Percentiles rank a stretch among this genome's conserved stretches.
Evolutionary conservation across 2,329 filamentous ascomycete genomes (phyloP).

Genomic region (Coleophoma cylindrospora): DNA sequence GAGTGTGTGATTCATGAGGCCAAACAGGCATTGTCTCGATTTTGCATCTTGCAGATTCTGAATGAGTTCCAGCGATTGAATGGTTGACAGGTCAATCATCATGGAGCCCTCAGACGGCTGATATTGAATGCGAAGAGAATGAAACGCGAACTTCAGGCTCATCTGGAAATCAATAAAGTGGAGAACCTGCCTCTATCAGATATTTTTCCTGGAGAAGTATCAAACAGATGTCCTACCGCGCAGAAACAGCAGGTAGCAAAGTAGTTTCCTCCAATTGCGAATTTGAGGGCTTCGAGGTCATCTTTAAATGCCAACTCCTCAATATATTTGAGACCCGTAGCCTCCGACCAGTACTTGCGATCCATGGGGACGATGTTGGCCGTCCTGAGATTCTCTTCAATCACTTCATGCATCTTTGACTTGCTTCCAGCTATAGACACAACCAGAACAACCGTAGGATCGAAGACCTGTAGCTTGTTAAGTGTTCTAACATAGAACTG

Average conservation of each 20-base stretch:
- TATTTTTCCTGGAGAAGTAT: not conserved
- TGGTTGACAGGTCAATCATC: conserved; percentile 90
- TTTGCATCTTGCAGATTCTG: conserved; percentile 77
- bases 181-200: conserved; percentile 51
- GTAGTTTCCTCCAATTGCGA: conserved; percentile 76
- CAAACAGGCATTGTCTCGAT: conserved; percentile 79
- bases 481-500: conserved; percentile 87
- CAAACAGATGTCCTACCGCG: conserved; percentile 53
- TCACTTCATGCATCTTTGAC: conserved; percentile 69
- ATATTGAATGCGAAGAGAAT: conserved; percentile 81
- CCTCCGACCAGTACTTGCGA: conserved; percentile 80
- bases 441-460: conserved; percentile 76
- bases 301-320: conserved; percentile 73
- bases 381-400: conserved; percentile 66
- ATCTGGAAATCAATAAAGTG: conserved; percentile 74
- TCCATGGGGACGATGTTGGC: conserved; percentile 62
- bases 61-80: conserved; percentile 81
- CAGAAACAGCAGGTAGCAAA: conserved; percentile 82
- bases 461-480: conserved; percentile 78
- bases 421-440: conserved; percentile 65
- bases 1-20: conserved; percentile 75
- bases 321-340: conserved; percentile 70
- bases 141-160: conserved; percentile 63
- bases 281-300: conserved; percentile 75
- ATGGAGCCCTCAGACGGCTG: conserved; percentile 87